These are phyloP conservation scores for Colletotrichum viniferum DNA, from an alignment of 2,329 filamentous ascomycete genomes.

Conservation along the genomic window DNA sequence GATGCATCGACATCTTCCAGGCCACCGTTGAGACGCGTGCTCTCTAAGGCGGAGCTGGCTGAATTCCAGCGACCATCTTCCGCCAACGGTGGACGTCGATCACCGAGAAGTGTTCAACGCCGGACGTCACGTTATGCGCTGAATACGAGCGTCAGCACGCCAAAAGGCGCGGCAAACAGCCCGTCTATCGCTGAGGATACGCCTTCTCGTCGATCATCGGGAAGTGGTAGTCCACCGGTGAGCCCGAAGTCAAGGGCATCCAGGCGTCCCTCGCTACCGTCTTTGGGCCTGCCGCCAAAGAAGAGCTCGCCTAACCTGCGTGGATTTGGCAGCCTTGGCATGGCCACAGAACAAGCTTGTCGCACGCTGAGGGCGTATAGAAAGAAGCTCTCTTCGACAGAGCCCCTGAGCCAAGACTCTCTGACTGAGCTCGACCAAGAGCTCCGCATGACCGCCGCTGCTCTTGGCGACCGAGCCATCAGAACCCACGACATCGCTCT, in stretches of 20 bases:
- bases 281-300: constrained; percentile 48
- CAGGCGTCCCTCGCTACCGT: constrained; percentile 60
- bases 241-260: constrained; percentile 53
- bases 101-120: constrained; percentile 57
- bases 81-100: constrained; percentile 51
- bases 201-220: constrained; percentile 52
- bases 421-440: constrained; percentile 70
- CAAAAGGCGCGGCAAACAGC: constrained; percentile 44
- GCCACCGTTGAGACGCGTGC: constrained; percentile 80
- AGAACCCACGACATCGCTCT: constrained; percentile 64
- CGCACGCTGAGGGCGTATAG: constrained; percentile 66
- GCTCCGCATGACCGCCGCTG: constrained; percentile 65
- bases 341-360: constrained; percentile 68
- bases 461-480: constrained; percentile 61
- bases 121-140: constrained; percentile 59
- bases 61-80: constrained; percentile 69
- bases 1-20: constrained; percentile 57
- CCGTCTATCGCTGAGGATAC: constrained; percentile 51
- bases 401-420: constrained; percentile 60
- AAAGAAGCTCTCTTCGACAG: constrained; percentile 64
- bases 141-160: constrained; percentile 36
- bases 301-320: constrained; percentile 55
- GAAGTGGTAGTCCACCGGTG: constrained; percentile 51
- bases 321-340: constrained; percentile 61
- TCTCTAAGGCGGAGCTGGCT: constrained; percentile 86